phyloP scores from a whole-genome alignment of 805 yeast species.

The Nakazawaea pomicola region DNA sequence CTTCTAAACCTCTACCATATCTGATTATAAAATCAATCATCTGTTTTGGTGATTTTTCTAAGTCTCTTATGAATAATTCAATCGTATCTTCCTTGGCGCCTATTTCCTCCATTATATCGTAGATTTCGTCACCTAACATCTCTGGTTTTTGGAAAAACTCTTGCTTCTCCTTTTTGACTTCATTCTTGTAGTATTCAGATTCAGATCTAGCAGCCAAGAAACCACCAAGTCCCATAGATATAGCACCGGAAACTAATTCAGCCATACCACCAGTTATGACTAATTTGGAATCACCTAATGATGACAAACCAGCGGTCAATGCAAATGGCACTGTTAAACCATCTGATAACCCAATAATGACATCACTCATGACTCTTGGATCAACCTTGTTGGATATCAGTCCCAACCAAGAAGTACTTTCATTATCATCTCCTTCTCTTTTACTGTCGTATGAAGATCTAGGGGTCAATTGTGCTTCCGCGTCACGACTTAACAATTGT shows the following conservation, averaged over 20 bases:
- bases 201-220: constrained; percentile 92
- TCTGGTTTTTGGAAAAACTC: constrained; percentile 62
- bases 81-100: constrained; percentile 72
- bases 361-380: constrained; percentile 92
- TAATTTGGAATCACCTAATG: constrained; percentile 81
- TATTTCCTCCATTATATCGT: constrained; percentile 73
- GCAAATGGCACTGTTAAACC: constrained; percentile 99
- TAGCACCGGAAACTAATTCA: constrained; percentile 94
- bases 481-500: background rate
- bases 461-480: constrained; percentile 1
- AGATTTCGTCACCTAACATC: constrained; percentile 68
- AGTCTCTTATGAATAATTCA: constrained; percentile 66
- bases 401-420: constrained; percentile 2
- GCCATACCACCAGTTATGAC: constrained; percentile 98
- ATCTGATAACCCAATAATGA: constrained; percentile 90
- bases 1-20: constrained; percentile 89
- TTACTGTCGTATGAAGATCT: background rate
- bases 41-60: constrained; percentile 70
- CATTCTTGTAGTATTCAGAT: constrained; percentile 65
- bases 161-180: constrained; percentile 66
- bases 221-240: constrained; percentile 97
- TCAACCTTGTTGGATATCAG: constrained; percentile 54
- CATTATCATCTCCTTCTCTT: constrained; percentile 3
- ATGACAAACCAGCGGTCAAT: constrained; percentile 89
- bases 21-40: constrained; percentile 84